Base-by-base conservation (phyloP, 1,284 basidiomycete genomes). In the Ceraceosorus bombacis region DNA sequence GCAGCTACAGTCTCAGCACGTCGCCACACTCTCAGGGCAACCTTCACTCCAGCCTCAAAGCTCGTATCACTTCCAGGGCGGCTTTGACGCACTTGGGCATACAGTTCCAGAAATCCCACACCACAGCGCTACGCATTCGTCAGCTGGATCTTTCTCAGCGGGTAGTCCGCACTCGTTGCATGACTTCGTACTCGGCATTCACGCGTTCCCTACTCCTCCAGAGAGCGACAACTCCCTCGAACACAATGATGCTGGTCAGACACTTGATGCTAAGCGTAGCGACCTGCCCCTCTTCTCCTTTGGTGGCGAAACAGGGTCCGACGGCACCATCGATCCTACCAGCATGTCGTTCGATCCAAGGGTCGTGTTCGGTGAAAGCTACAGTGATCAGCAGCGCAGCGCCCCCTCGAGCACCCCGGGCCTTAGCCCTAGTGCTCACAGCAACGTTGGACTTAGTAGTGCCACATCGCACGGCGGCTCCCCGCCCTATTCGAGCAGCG, bases 111-210 rank as follows among this genome's bases (percentile, higher is more conserved):
- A 27, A 3, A 27, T 27, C 27, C 3, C 27, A 27, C 27, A 27
- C 2, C 27, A 27, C 27, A 27, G 27, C 27, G 27, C 27, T 27
- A 27, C 27, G 27, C 27, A 27, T 3, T 27, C 27, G 1, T 27
- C 27, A 27, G 27, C 27, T 27, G 27, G 3, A 27, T 27, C 27
- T 27, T 27, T 27, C 27, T 27, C 27, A 27, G 27, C 27, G 27
- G 27, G 27, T 27, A 46, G 43, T 15, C 43, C 43, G 43, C 15
- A 46, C 43, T 10, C 43, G 43, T 63, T 71, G 61, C 67, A 71
- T 41, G 69, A 70, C 56, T 67, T 71, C 55, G 63, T 71, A 46
- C 63, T 67, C 51, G 68, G 66, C 27, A 57, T 57, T 46, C 54
- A 58, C 61, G 61, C 52, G 53, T 69, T 66, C 38, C 62, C 64